Percentiles rank a stretch among this genome's conserved stretches.
phyloP scores from a whole-genome alignment of 371 early-diverging fungal genomes.

The Cokeromyces recurvatus region DNA sequence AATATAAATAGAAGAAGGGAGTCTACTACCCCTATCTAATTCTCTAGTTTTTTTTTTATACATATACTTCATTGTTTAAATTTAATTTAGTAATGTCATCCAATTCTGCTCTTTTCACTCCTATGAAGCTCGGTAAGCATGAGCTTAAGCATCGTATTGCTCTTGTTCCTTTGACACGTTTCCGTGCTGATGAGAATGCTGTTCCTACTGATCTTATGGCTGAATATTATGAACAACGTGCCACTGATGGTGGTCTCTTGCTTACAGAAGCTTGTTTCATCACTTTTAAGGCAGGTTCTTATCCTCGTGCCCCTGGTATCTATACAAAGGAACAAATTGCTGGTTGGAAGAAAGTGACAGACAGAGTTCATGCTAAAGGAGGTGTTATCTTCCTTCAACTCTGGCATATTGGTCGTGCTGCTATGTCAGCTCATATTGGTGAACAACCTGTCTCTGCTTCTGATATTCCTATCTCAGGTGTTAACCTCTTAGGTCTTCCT shows the following conservation, averaged over 20 bases:
- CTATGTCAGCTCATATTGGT: neutral
- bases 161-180: constrained; percentile 50
- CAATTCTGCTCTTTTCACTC: constrained; percentile 3
- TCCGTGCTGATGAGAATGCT: constrained; percentile 27
- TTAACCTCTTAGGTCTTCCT: neutral
- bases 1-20: no score
- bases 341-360: constrained; percentile 53
- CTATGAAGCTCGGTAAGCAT: constrained; percentile 23
- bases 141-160: constrained; percentile 48
- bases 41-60: no score
- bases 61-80: no score
- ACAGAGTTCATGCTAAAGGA: constrained; percentile 53
- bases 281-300: constrained; percentile 27
- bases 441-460: constrained; percentile 11
- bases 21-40: no score
- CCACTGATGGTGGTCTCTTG: constrained; percentile 50
- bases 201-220: constrained; percentile 40
- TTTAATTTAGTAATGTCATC: neutral
- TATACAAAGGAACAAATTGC: constrained; percentile 36
- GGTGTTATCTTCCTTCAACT: constrained; percentile 57
- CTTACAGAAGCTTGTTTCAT: constrained; percentile 54
- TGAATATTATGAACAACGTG: constrained; percentile 58
- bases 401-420: constrained; percentile 42
- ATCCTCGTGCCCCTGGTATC: constrained; percentile 39
- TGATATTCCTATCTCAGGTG: constrained; percentile 7